Evolutionary conservation across 1,284 basidiomycete species (phyloP), one percentile per base, ranked within the genome.

Genomic region (Pascua guehoae): DNA sequence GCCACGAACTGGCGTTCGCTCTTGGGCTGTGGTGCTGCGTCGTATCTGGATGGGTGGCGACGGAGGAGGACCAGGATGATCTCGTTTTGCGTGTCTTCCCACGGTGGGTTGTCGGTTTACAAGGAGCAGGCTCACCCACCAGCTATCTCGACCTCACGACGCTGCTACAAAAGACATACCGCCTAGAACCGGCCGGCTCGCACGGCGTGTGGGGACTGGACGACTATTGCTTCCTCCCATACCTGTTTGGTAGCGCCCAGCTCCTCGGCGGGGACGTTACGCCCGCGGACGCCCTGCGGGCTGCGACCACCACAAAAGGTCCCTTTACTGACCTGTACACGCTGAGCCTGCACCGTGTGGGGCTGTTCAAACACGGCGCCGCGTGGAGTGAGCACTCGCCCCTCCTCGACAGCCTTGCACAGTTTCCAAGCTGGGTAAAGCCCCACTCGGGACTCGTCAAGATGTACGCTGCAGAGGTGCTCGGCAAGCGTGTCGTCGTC

Each of bases 151-250:
- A 83, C 42, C 80, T 95, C 32, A 90, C 87, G 61, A 94, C 91
- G 84, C 82, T 82, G 51, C 80, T 97, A 38, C 96, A 98, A 71
- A 88, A 91, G 66, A 84, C 85, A 24, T 99, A 98, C 73, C 85
- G 82, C 47, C 84, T 98, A 8, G 95, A 98, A 76, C 95, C 96
- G 4, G 95, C 95, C 0, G 95, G 95, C 3, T 93, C 89, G 62
- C 96, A 98, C 70, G 95, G 95, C 9, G 95, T 98, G 0, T 99
- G 95, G 95, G 95, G 95, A 0, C 79, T 99, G 40, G 93, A 99
- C 72, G 96, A 99, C 73, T 96, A 88, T 61, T 85, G 84, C 53
- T 96, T 96, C 77, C 80, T 96, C 24, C 87, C 88, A 24, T 98
- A 98, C 73, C 83, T 96, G 10, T 89, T 96, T 70, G 95, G 95